Percentiles rank a stretch among this genome's conserved stretches.
Conservation (phyloP, 2,329 filamentous ascomycete species). For the Stemphylium vesicarium region DNA sequence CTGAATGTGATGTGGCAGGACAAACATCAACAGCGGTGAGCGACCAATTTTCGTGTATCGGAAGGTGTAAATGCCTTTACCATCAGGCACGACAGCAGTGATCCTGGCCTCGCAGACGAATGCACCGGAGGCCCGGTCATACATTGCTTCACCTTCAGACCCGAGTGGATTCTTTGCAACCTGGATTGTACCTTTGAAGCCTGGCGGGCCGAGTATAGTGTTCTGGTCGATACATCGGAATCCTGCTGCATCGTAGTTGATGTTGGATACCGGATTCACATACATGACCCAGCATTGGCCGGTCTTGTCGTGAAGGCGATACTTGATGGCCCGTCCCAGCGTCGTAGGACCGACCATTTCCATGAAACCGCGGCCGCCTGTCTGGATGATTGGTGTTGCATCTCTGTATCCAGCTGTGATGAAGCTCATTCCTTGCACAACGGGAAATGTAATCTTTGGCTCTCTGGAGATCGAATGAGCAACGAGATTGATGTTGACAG, state of each 20-base stretch:
- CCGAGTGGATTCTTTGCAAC: constrained; percentile 74
- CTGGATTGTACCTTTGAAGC: constrained; percentile 81
- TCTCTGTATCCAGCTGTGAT: constrained; percentile 78
- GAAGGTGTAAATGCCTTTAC: constrained; percentile 71
- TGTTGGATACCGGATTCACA: constrained; percentile 60
- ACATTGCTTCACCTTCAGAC: constrained; percentile 67
- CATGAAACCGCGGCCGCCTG: constrained; percentile 73
- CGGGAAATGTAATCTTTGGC: constrained; percentile 74
- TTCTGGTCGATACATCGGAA: constrained; percentile 68
- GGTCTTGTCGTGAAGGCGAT: constrained; percentile 74
- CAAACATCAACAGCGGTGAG: constrained; percentile 78
- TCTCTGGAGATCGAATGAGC: constrained; percentile 58
- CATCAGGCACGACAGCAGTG: constrained; percentile 65
- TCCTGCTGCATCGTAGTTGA: constrained; percentile 65
- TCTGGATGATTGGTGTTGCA: constrained; percentile 72
- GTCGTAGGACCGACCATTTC: constrained; percentile 64
- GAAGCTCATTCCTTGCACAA: constrained; percentile 90
- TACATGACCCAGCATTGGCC: constrained; percentile 76
- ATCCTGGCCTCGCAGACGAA: constrained; percentile 72
- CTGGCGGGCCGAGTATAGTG: constrained; percentile 66
- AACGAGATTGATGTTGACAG: constrained; percentile 70
- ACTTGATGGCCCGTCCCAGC: constrained; percentile 75
- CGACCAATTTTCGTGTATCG: constrained; percentile 75
- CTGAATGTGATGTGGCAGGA: constrained; percentile 81
- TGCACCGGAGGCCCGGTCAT: constrained; percentile 77